Percentiles rank a stretch among this genome's conserved stretches.
These are phyloP conservation scores for Paxillus ammoniavirescens DNA, from an alignment of 768 basidiomycete species.

Conservation along the genomic window DNA sequence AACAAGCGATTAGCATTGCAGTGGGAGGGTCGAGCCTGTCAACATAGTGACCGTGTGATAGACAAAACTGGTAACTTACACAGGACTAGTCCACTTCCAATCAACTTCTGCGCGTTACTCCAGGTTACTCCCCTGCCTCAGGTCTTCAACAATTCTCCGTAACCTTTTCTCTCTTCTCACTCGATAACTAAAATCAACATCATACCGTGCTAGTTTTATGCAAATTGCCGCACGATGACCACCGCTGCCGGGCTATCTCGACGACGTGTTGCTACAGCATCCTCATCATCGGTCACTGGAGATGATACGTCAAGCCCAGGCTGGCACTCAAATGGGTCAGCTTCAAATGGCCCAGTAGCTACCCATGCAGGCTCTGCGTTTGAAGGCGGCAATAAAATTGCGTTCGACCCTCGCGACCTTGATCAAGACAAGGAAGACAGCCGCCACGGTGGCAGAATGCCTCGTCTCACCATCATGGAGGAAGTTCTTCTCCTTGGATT, in stretches of 20 bases:
- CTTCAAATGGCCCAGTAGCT: slow-evolving; percentile 28
- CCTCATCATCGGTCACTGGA: slow-evolving; percentile 35
- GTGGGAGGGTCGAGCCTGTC: not conserved
- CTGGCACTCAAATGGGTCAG: slow-evolving; percentile 29
- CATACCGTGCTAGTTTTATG: slow-evolving; percentile 12
- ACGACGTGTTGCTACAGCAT: slow-evolving; percentile 49
- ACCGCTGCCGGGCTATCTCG: slow-evolving; percentile 55
- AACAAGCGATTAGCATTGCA: not conserved
- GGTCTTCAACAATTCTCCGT: slow-evolving; percentile 3
- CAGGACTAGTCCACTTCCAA: not conserved
- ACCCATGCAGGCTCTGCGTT: slow-evolving; percentile 81
- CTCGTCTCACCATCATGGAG: slow-evolving; percentile 92
- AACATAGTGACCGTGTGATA: not conserved
- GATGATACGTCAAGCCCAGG: slow-evolving; percentile 36
- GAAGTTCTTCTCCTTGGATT: slow-evolving; percentile 91
- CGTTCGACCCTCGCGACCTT: slow-evolving; percentile 91
- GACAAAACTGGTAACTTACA: slow-evolving; percentile 5
- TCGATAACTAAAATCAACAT: not conserved
- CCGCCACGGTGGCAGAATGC: slow-evolving; percentile 70
- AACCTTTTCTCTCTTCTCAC: slow-evolving; percentile 3
- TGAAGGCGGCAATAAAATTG: slow-evolving; percentile 84
- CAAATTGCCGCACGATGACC: slow-evolving; percentile 39
- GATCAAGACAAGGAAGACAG: slow-evolving; percentile 65
- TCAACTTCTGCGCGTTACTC: too few species aligned
- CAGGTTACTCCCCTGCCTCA: too few species aligned